Evolutionary conservation across 2,329 filamentous ascomycete genomes (phyloP).

Genomic region (Colletotrichum navitas): DNA sequence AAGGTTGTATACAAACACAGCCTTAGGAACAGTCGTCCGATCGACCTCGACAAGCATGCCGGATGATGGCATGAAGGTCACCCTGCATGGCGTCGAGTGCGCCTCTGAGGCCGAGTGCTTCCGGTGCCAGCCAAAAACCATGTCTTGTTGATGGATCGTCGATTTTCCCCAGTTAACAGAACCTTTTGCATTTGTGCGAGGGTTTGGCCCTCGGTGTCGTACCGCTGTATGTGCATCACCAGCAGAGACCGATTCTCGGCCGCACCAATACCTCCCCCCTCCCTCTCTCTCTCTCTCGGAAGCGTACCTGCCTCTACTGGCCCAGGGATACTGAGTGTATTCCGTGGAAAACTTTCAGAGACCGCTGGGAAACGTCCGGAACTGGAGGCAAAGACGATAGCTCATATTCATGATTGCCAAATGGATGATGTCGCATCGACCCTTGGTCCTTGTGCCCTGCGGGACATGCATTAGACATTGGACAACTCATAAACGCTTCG

Average conservation of each 20-base stretch:
- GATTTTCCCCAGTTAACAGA: constrained; percentile 15
- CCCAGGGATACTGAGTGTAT: background rate
- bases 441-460: constrained; percentile 40
- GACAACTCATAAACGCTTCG: constrained; percentile 42
- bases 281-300: background rate
- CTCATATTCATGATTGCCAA: constrained; percentile 34
- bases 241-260: constrained; percentile 13
- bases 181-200: constrained; percentile 20
- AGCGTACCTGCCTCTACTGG: background rate
- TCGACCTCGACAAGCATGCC: constrained; percentile 37
- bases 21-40: constrained; percentile 12
- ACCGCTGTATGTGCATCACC: constrained; percentile 4
- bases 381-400: constrained; percentile 27
- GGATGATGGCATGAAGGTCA: constrained; percentile 37
- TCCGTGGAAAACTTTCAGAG: background rate
- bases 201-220: constrained; percentile 33
- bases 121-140: constrained; percentile 1
- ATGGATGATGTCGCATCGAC: constrained; percentile 38
- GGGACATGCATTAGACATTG: constrained; percentile 43
- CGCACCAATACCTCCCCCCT: background rate
- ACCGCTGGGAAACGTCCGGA: constrained; percentile 5
- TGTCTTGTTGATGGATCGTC: constrained; percentile 9
- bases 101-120: constrained; percentile 4
- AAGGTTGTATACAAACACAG: background rate
- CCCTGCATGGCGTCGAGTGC: constrained; percentile 27